Percentiles rank a stretch among this genome's conserved stretches.
These are phyloP conservation scores for Xylaria scruposa DNA, from an alignment of 495 filamentous ascomycete species.

Conservation along the genomic window DNA sequence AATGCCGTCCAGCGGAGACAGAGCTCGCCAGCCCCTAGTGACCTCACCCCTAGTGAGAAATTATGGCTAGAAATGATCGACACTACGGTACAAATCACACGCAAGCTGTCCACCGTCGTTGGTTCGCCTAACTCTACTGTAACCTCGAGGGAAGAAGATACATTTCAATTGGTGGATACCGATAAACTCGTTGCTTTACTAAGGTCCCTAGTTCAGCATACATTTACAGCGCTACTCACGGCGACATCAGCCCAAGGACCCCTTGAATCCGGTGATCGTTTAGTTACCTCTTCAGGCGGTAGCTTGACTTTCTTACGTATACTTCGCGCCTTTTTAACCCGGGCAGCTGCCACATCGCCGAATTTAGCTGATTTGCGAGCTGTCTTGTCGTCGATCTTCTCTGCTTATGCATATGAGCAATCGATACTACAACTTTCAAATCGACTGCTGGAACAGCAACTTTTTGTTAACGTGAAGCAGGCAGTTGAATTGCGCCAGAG, in stretches of 20 bases:
- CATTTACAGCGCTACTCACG: slow-evolving; percentile 85
- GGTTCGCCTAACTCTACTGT: slow-evolving; percentile 9
- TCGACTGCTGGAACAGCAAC: slow-evolving; percentile 83
- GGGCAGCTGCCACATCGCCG: slow-evolving; percentile 80
- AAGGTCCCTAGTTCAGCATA: slow-evolving; percentile 82
- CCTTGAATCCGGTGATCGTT: slow-evolving; percentile 40
- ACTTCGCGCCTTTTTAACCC: slow-evolving; percentile 85
- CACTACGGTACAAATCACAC: slow-evolving; percentile 78
- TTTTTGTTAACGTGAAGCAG: slow-evolving; percentile 83
- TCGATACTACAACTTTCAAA: slow-evolving; percentile 85
- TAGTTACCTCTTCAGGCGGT: slow-evolving; percentile 48
- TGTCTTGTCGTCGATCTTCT: slow-evolving; percentile 87
- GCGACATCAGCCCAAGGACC: slow-evolving; percentile 60
- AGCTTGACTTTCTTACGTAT: slow-evolving; percentile 87
- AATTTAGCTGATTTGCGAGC: slow-evolving; percentile 85
- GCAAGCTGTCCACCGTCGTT: slow-evolving; percentile 53
- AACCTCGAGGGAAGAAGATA: slow-evolving; percentile 37
- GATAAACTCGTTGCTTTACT: slow-evolving; percentile 67
- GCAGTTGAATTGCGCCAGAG: slow-evolving; percentile 77
- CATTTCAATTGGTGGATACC: slow-evolving; percentile 44
- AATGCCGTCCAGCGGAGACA: slow-evolving; percentile 48
- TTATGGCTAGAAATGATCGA: slow-evolving; percentile 95
- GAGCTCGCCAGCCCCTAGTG: slow-evolving; percentile 59
- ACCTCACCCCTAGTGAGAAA: slow-evolving; percentile 75
- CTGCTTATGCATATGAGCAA: slow-evolving; percentile 92